Conservation (phyloP, 768 basidiomycete species). For the Mycena galopus region DNA sequence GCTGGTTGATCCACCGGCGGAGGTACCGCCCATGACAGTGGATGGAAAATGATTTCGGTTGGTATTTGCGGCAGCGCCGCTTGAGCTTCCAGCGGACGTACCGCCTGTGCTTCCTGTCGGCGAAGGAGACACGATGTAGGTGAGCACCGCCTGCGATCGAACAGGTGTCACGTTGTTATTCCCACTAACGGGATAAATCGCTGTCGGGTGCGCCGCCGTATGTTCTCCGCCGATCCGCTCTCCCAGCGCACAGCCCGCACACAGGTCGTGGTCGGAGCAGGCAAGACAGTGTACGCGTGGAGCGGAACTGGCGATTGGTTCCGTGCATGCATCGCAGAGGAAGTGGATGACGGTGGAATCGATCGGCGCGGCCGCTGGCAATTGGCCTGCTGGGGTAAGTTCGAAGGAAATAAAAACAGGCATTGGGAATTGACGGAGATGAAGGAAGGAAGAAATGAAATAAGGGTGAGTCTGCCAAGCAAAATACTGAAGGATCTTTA, state of each 20-base stretch:
- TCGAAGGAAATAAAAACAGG: no score
- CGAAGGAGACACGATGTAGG: not conserved
- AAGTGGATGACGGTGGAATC: not conserved
- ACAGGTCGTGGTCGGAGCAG: constrained; percentile 12
- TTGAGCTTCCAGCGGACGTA: not conserved
- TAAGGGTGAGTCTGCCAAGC: no score
- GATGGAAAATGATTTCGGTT: not conserved
- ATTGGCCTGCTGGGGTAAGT: not conserved
- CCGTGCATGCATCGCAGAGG: not conserved
- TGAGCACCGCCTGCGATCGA: not conserved
- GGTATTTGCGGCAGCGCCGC: not conserved
- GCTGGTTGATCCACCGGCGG: not conserved
- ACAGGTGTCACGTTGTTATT: not conserved
- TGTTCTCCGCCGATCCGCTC: not conserved
- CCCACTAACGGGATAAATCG: not conserved
- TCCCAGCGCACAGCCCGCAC: constrained; percentile 5
- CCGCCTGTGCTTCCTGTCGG: not conserved
- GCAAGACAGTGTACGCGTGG: constrained; percentile 12
- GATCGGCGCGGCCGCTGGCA: no score
- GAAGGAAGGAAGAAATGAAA: no score
- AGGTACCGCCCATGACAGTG: not conserved
- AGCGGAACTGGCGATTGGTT: not conserved
- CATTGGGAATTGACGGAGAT: no score
- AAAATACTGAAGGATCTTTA: no score
- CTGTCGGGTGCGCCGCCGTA: not conserved